Base-by-base conservation (phyloP, 2,329 filamentous ascomycete species). In the Pestalotiopsis sp. region DNA sequence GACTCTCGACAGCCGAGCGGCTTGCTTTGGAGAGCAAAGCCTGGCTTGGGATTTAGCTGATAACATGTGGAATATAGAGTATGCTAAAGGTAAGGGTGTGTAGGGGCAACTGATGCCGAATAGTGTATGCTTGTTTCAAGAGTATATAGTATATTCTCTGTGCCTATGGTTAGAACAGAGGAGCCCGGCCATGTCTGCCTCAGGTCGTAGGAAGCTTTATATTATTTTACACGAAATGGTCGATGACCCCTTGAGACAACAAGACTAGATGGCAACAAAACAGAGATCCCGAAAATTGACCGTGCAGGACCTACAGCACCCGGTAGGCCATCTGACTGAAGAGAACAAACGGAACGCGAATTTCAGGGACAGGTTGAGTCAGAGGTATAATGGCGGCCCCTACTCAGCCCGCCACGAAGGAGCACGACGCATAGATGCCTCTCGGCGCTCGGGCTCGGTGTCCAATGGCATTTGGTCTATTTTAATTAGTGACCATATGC, bases 21-120 rank as follows among this genome's bases (percentile, higher is more conserved):
- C 76, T 69, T 78, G 76, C 68, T 75, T 76, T 23, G 75, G 70
- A 17, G 77, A 75, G 73, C 75, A 80, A 52, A 79, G 71, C 60
- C 70, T 78, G 41, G 73, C 59, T 39, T 77, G 75, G 60, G 75
- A 73, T 72, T 72, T 76, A 20, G 73, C 68, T 69, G 75, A 78
- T 45, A 80, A 70, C 78, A 80, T 80, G 64, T 64, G 39, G 66
- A 60, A 62, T 31, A 58, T 39, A 62, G 66, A 71, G 62, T 69
- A 52, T n/a, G 56, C 49, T 61, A n/a, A 61, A 52, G 45, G 25
- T 69, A 49, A 45, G 59, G 69, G 68, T 66, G 60, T 39, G 14
- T 52, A n/a, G 45, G 6, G 58, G 38, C 38, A 59, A 27, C 12
- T 3, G 45, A 64, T 31, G 56, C 13, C 20, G 17, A 39, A 14